A percentile compares a stretch with the other conserved stretches of the same genome.
These are phyloP conservation scores for Fusarium foetens DNA, from an alignment of 2,329 filamentous ascomycete genomes.

Conservation along the genomic window DNA sequence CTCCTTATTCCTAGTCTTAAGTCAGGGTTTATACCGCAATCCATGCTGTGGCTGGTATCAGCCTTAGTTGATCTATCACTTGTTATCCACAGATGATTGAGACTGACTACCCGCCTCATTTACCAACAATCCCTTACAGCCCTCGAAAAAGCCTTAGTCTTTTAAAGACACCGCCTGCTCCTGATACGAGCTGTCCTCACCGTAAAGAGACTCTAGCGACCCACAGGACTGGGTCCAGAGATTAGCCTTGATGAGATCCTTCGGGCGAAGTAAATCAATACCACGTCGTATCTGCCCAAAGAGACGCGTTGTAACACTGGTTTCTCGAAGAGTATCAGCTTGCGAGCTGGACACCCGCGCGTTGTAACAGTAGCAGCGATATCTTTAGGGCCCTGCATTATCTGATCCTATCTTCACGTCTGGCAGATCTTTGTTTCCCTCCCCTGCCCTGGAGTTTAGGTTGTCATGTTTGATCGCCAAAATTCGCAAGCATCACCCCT, in stretches of 20 bases:
- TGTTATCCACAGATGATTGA: neutral
- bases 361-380: slow-evolving; percentile 20
- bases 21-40: slow-evolving; percentile 9
- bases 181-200: slow-evolving; percentile 7
- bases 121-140: slow-evolving; percentile 11
- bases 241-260: slow-evolving; percentile 34
- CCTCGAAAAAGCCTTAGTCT: neutral
- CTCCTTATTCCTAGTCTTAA: neutral
- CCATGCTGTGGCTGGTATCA: slow-evolving; percentile 14
- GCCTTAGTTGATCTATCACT: slow-evolving; percentile 27
- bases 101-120: slow-evolving; percentile 12
- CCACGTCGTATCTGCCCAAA: slow-evolving; percentile 14
- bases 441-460: neutral
- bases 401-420: slow-evolving; percentile 15
- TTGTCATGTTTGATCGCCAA: slow-evolving; percentile 24
- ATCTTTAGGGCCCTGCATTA: neutral
- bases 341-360: slow-evolving; percentile 17
- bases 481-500: slow-evolving; percentile 13
- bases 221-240: slow-evolving; percentile 23
- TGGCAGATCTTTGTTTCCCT: slow-evolving; percentile 14
- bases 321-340: slow-evolving; percentile 15
- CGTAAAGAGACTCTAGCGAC: slow-evolving; percentile 15
- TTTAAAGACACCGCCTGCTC: neutral
- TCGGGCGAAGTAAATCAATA: slow-evolving; percentile 23
- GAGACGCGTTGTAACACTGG: slow-evolving; percentile 20